Evolutionary conservation across 768 basidiomycete species (phyloP), one percentile per base, ranked within the genome.

Genomic region (Boletus pseudopeckii): DNA sequence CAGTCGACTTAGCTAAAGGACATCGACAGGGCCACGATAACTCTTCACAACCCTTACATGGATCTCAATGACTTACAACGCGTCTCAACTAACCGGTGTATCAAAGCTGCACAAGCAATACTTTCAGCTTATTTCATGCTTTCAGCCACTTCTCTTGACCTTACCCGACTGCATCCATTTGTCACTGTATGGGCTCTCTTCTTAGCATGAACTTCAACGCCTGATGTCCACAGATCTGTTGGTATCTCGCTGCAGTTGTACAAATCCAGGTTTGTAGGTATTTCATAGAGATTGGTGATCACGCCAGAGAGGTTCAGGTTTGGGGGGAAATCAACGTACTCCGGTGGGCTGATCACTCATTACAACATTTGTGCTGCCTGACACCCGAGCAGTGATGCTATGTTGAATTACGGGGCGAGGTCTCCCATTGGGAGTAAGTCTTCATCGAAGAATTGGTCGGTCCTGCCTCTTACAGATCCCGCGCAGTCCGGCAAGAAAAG

Each of bases 311-410:
- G 69, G 82, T 86, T 30, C 83, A 83, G 1, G 85, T 88, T 10
- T 93, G 91, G 90, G 88, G 88, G 1, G 90, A 92, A 70, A 92
- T 93, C 66, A 92, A 93, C 57, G 79, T 88, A 2, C 72, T 92
- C 45, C 78, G 90, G 90, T 88, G 61, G 34, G 79, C 55, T 45
- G 10, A 22, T 33, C n/a, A 37, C 34, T 33, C 28, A 37, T 36
- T 38, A 38, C 39, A 40, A 37, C 14, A 54, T 41, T 30, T 34
- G 43, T 52, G 8, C 43, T 46, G n/a, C 36, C 51, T 64, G 43
- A 60, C 45, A 34, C 24, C 28, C 9, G 28, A 58, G 33, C 62
- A 91, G 90, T 55, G 86, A 85, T 62, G 91, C 91, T 1, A 90
- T 93, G 89, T 74, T 90, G 66, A 84, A 80, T 56, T 93, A 90